Base-by-base conservation (phyloP, 2,329 filamentous ascomycete genomes). In the Sclerotinia trifoliorum region DNA sequence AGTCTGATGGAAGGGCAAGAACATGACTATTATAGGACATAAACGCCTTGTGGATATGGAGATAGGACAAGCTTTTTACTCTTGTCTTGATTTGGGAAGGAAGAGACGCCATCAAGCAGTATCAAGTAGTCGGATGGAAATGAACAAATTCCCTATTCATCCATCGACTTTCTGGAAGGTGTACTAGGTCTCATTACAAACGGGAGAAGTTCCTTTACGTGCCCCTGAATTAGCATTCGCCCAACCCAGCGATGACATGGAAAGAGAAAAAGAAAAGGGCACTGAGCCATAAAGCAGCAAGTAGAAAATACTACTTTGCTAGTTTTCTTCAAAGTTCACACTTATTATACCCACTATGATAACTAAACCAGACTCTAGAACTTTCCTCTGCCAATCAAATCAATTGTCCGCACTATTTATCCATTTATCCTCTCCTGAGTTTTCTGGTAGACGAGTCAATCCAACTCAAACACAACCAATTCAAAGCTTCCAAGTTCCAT, bases 361-460 rank as follows among this genome's bases (percentile, higher is more conserved):
- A 32, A n/a, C 29, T 32, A 19, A 13, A 35, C 26, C 26, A 29
- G 11, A 35, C 58, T 61, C 58, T 51, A 51, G 58, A 62, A 62
- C 58, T 49, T 62, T 39, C 58, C 58, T 44, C 58, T 61, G 44
- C 58, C 58, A 49, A 61, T 61, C 44, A 61, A 17, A 62, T 48
- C 26, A 49, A 61, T 49, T 8, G 58, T 48, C 58, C 49, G 42
- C 58, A 61, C 24, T 10, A 10, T 35, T 5, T 35, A 35, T 35
- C 35, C 35, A 35, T 35, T 35, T 35, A 19, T 39, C 44, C 6
- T 51, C 58, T 51, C 46, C 58, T 62, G 58, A 61, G 11, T 61
- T n/a, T 56, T 39, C 24, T 17, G 15, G 13, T 24, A 39, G 13
- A 35, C 44, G 44, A 49, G 58, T 61, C 21, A 60, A 60, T 60